Conservation (phyloP, 2,329 filamentous ascomycete genomes). For the Thielaviopsis cerberus region DNA sequence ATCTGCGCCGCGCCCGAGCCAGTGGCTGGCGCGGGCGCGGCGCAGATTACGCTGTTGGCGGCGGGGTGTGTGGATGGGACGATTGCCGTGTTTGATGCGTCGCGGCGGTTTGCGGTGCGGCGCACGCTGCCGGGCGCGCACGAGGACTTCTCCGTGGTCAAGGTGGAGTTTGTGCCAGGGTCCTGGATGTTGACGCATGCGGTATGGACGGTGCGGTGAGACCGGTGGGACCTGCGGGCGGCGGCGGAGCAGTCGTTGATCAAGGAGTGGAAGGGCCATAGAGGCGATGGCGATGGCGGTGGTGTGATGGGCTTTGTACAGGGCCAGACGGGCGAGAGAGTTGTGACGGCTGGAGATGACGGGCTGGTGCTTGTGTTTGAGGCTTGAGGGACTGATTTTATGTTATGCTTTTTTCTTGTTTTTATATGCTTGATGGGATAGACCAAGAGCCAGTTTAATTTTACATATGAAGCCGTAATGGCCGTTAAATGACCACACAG, state of each 20-base stretch:
- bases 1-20: no score
- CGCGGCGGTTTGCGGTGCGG: slow-evolving; percentile 71
- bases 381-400: slow-evolving; percentile 19
- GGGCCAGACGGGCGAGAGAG: slow-evolving; percentile 48
- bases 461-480: slow-evolving; percentile 2
- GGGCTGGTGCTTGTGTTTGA: slow-evolving; percentile 50
- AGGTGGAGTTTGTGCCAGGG: slow-evolving; percentile 64
- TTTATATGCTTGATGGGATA: background rate
- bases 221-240: slow-evolving; percentile 66
- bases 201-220: slow-evolving; percentile 85
- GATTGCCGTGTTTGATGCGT: slow-evolving; percentile 74
- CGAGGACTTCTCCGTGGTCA: slow-evolving; percentile 76
- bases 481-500: background rate
- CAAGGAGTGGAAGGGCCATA: slow-evolving; percentile 79
- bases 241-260: slow-evolving; percentile 48
- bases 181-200: slow-evolving; percentile 59
- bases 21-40: slow-evolving; percentile 25
- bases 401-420: background rate
- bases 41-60: slow-evolving; percentile 33
- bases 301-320: slow-evolving; percentile 86
- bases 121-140: slow-evolving; percentile 67
- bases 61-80: slow-evolving; percentile 54
- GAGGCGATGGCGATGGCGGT: slow-evolving; percentile 67
- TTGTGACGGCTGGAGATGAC: slow-evolving; percentile 87
- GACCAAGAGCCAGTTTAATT: slow-evolving; percentile 7